Conservation (phyloP, 2,329 filamentous ascomycete genomes). For the Huntiella bhutanensis region DNA sequence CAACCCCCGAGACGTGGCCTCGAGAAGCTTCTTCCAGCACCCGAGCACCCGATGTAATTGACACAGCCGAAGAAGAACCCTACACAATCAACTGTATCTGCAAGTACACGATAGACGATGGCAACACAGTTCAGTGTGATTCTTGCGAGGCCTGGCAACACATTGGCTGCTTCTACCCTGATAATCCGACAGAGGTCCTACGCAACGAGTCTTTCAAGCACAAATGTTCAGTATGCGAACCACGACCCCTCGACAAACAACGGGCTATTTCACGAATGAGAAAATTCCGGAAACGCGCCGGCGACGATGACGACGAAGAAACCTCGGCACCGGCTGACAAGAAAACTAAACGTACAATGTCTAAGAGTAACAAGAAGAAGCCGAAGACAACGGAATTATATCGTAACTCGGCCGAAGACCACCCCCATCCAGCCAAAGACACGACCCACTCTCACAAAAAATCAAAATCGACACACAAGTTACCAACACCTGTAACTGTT, state of each 20-base stretch:
- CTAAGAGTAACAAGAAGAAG: constrained; percentile 82
- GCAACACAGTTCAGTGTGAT: constrained; percentile 93
- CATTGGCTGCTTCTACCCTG: constrained; percentile 82
- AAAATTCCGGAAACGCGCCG: constrained; percentile 29
- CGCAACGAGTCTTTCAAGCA: constrained; percentile 51
- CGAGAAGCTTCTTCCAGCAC: constrained; percentile 21
- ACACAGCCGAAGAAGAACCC: constrained; percentile 46
- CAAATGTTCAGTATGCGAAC: constrained; percentile 76
- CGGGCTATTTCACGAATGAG: constrained; percentile 48
- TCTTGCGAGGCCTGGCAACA: constrained; percentile 96
- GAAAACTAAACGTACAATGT: constrained; percentile 52
- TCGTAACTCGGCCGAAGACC: constrained; percentile 19
- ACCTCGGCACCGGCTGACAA: constrained; percentile 20
- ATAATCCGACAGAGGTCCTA: constrained; percentile 53
- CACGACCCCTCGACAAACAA: constrained; percentile 52
- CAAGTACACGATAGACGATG: constrained; percentile 82
- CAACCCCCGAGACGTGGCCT: constrained; percentile 21
- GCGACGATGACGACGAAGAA: constrained; percentile 21
- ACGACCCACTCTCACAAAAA: constrained; percentile 43
- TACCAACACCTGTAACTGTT: constrained; percentile 37
- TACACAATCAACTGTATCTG: constrained; percentile 98
- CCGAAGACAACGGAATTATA: constrained; percentile 49
- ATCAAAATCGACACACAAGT: constrained; percentile 60
- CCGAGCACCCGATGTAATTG: not conserved
- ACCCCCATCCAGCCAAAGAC: not conserved